These are phyloP conservation scores for Metschnikowia orientalis DNA, from an alignment of 805 yeast species.

Conservation along the genomic window DNA sequence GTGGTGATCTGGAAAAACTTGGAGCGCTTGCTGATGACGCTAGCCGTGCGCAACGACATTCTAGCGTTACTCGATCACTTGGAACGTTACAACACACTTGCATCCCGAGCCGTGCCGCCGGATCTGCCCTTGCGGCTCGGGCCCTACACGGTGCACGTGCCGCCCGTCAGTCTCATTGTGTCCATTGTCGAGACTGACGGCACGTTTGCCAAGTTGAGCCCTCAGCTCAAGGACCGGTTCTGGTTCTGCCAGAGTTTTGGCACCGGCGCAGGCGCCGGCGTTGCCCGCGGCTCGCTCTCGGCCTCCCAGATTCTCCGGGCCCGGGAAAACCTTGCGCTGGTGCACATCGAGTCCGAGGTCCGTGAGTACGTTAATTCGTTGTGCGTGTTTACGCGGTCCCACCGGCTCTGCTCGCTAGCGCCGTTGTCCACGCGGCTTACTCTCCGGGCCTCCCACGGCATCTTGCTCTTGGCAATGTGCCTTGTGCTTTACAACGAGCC, in stretches of 20 bases:
- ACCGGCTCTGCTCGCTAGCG: constrained; percentile 36
- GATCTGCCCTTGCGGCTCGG: constrained; percentile 12
- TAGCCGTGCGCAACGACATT: constrained; percentile 6
- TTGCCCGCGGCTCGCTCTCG: not conserved
- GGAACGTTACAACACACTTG: constrained; percentile 12
- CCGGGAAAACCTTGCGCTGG: constrained; percentile 10
- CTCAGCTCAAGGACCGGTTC: constrained; percentile 16
- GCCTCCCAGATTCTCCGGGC: constrained; percentile 3
- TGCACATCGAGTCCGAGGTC: constrained; percentile 34
- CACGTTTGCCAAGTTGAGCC: constrained; percentile 11
- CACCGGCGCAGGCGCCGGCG: not conserved
- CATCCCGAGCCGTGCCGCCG: constrained; percentile 1
- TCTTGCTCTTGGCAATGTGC: constrained; percentile 25
- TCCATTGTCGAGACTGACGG: constrained; percentile 10
- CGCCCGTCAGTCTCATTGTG: constrained; percentile 10
- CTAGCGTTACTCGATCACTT: constrained; percentile 12
- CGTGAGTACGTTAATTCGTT: constrained; percentile 35
- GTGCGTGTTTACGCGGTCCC: constrained; percentile 34
- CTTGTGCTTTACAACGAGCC: constrained; percentile 21
- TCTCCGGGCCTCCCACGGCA: constrained; percentile 28
- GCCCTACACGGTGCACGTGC: constrained; percentile 7
- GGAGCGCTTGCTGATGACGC: constrained; percentile 8
- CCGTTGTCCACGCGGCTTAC: constrained; percentile 33
- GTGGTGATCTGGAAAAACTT: constrained; percentile 17
- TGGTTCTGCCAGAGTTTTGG: constrained; percentile 18